A percentile compares a stretch with the other conserved stretches of the same genome.
Conservation (phyloP, 331 rosid genomes). For the Cydonia oblonga region DNA sequence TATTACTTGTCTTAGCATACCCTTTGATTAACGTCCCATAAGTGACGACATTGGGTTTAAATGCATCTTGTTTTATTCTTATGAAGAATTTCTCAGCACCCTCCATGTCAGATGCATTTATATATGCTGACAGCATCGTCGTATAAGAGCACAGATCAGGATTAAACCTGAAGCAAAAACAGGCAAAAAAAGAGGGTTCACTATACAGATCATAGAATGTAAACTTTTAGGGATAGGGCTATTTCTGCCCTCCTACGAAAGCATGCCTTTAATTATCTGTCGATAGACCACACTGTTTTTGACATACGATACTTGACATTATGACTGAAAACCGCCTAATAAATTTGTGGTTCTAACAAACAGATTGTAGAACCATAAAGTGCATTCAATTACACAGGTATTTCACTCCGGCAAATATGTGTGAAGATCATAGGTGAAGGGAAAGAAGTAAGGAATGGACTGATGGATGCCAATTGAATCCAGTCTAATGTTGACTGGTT, state of each 20-base stretch:
- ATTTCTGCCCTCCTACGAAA: neutral
- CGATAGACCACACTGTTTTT: neutral
- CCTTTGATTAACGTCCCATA: slow-evolving; percentile 79
- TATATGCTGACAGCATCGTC: slow-evolving; percentile 84
- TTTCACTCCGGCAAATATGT: neutral
- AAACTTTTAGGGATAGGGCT: neutral
- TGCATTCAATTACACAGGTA: neutral
- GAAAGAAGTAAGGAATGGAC: neutral
- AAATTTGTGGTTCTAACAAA: neutral
- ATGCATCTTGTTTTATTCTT: slow-evolving; percentile 63
- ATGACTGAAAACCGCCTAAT: neutral
- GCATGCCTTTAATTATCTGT: neutral
- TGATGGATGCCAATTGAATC: neutral
- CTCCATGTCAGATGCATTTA: slow-evolving; percentile 86
- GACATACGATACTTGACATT: neutral
- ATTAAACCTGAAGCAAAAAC: slow-evolving; percentile 37
- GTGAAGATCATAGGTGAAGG: neutral
- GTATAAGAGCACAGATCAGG: slow-evolving; percentile 85
- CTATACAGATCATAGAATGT: neutral
- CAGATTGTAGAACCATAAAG: neutral
- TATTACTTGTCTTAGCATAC: slow-evolving; percentile 51
- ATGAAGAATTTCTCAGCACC: slow-evolving; percentile 78
- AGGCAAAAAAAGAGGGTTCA: neutral
- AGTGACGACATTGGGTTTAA: slow-evolving; percentile 71
- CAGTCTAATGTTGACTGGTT: neutral